Evolutionary conservation across 2,329 filamentous ascomycete species (phyloP), one percentile per base, ranked within the genome.

Genomic region (Claviceps purpurea): DNA sequence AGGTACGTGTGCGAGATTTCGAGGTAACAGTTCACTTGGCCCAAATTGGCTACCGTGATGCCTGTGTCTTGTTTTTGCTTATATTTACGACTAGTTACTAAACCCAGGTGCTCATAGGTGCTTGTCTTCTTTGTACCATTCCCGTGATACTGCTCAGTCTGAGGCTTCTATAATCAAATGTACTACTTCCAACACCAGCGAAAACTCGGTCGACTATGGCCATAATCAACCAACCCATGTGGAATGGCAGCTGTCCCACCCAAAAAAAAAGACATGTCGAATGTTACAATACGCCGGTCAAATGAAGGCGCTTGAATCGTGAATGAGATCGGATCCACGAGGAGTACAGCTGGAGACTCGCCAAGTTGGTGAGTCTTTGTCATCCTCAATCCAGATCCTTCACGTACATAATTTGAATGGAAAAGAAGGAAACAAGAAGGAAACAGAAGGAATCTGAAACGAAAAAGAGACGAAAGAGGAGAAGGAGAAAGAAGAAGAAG

Each of bases 381-480:
- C 37, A 58, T 54, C 54, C 54, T 53, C 39, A 48, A 57, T 34
- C 10, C 56, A 54, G 50, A 55, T 47, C 56, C 54, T 50, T 43
- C 46, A 52, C 52, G 10, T 14, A 18, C 40, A 47, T 18, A 44
- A 34, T 45, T 16, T 30, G 5, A 22, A 18, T 30, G 5, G 37
- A n/a, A 39, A 48, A 40, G 24, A 46, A 45, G 30, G 30, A 24
- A 47, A 30, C 18, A 16, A 44, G 20, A 44, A 44, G 22, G 54
- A 56, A 50, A 45, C 55, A 51, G 52, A 46, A 49, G 14, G 11
- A 55, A 55, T 47, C 38, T 54, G 50, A 54, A 49, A 52, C 8
- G 18, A 11, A 42, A 5, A 22, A 22, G 10, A 43, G 18, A 22
- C 11, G 13, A 14, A 22, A 22, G n/a, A 22, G 8, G 11, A 42